Base-by-base conservation (phyloP, 31 red algal genomes). In the Bonnemaisonia californica region DNA sequence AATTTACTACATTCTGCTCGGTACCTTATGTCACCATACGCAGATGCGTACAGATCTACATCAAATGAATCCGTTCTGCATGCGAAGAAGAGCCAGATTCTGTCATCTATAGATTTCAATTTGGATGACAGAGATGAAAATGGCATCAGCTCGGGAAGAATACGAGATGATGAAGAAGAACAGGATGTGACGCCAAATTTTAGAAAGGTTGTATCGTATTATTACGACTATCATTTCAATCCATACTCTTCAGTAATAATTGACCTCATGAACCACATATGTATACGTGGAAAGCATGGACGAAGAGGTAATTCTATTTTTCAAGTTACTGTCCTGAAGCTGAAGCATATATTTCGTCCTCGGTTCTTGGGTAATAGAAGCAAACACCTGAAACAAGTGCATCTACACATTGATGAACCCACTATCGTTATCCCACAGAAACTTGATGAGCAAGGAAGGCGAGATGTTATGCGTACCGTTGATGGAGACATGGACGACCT, bases 401-500 rank as follows among this genome's bases (percentile, higher is more conserved):
- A 63, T 34, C 58, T 79, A 13, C 59, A 64, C 4, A 79, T 79
- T 41, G 76, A 79, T n/a, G 57, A 79, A 2, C 57, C 35, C 5
- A 3, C 2, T 2, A 23, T 79, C 12, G 29, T 79, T 1, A 3
- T 79, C 8, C 4, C 55, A 19, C 76, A 79, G 7, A 79, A 79
- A 64, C 58, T 16, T 13, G 9, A 3, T 21, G 48, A 77, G 5
- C 42, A 61, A 4, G 64, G 4, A 39, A 58, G 62, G 11, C 28
- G 74, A 77, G 22, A 7, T 3, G 55, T 30, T 21, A 4, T 24
- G 3, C 3, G n/a, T 28, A 9, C n/a, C n/a, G n/a, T n/a, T n/a
- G n/a, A n/a, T n/a, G n/a, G n/a, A n/a, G n/a, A n/a, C n/a, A n/a
- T n/a, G n/a, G 48, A 30, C 22, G 5, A 13, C 11, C 3, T 3